A percentile compares a stretch with the other conserved stretches of the same genome.
Evolutionary conservation across 1,139 yeast genomes (phyloP).

Genomic region (Candida sojae): DNA sequence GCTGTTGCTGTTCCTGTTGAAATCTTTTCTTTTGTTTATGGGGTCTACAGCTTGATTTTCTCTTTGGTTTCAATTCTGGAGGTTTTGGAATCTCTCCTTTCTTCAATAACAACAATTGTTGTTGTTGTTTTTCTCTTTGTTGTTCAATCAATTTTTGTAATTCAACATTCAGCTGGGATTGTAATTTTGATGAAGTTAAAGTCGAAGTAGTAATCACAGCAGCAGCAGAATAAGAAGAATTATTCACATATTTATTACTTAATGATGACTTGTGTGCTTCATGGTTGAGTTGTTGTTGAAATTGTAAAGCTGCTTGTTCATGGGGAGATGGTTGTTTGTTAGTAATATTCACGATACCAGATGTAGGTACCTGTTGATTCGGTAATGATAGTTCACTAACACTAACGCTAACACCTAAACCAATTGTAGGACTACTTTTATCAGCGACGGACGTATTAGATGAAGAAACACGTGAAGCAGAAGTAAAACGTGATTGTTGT

Average conservation of each 20-base stretch:
- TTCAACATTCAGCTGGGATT: constrained; percentile 9
- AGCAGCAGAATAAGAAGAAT: neutral
- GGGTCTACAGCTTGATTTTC: constrained; percentile 13
- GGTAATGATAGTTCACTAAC: constrained; percentile 1
- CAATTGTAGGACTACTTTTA: constrained; percentile 9
- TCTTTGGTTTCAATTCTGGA: constrained; percentile 9
- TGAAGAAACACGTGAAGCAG: constrained; percentile 1
- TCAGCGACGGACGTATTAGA: constrained; percentile 2
- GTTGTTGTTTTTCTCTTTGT: constrained; percentile 6
- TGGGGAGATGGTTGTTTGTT: constrained; percentile 4
- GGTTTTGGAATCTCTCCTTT: constrained; percentile 7
- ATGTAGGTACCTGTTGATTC: constrained; percentile 2
- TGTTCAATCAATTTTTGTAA: constrained; percentile 9
- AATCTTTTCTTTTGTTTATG: constrained; percentile 8
- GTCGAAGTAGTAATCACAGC: neutral
- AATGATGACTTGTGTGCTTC: constrained; percentile 1
- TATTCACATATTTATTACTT: constrained; percentile 1
- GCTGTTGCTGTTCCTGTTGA: constrained; percentile 7
- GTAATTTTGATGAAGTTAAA: neutral
- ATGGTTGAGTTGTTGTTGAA: constrained; percentile 11
- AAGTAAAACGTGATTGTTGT: constrained; percentile 5
- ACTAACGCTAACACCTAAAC: constrained; percentile 12
- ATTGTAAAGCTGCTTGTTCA: constrained; percentile 7
- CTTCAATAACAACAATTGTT: constrained; percentile 3
- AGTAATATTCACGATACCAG: constrained; percentile 1